phyloP scores from a whole-genome alignment of 805 yeast species.

The Kodamaea jinghongensis region DNA sequence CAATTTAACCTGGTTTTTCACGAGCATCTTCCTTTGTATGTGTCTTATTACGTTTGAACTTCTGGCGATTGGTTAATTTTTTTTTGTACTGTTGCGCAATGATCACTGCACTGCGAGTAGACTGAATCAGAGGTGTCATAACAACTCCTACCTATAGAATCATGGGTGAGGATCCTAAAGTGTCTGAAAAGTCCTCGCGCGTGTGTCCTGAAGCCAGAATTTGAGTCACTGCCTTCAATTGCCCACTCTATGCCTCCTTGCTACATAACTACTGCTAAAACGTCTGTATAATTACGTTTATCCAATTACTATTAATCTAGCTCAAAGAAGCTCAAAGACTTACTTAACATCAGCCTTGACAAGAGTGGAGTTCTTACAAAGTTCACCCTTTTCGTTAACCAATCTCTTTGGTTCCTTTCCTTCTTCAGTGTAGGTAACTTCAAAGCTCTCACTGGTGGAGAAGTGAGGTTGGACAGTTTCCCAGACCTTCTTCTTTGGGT shows the following conservation, averaged over 20 bases:
- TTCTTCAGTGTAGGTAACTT: constrained; percentile 78
- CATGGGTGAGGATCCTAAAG: too few relatives aligned
- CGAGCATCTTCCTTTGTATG: constrained; percentile 12
- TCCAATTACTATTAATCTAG: too few relatives aligned
- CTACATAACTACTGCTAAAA: too few relatives aligned
- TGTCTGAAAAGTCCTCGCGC: too few relatives aligned
- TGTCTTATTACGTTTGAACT: constrained; percentile 1
- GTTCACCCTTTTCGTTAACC: constrained; percentile 76
- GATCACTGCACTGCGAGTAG: too few relatives aligned
- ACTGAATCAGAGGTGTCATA: too few relatives aligned
- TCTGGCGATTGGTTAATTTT: constrained; percentile 3
- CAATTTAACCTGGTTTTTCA: constrained; percentile 15
- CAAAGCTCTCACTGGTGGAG: constrained; percentile 71
- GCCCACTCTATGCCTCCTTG: too few relatives aligned
- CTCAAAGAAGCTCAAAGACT: constrained; percentile 10
- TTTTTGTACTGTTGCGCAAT: not conserved
- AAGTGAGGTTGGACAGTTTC: constrained; percentile 91
- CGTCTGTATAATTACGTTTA: too few relatives aligned
- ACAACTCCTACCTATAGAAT: too few relatives aligned
- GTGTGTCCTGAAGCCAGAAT: too few relatives aligned
- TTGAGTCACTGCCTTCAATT: too few relatives aligned
- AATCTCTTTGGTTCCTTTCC: constrained; percentile 72
- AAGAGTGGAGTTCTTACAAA: constrained; percentile 69
- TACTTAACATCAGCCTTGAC: constrained; percentile 79
- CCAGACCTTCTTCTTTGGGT: constrained; percentile 98